These are phyloP conservation scores for Meredithiella fracta DNA, from an alignment of 2,329 filamentous ascomycete species.

Conservation along the genomic window DNA sequence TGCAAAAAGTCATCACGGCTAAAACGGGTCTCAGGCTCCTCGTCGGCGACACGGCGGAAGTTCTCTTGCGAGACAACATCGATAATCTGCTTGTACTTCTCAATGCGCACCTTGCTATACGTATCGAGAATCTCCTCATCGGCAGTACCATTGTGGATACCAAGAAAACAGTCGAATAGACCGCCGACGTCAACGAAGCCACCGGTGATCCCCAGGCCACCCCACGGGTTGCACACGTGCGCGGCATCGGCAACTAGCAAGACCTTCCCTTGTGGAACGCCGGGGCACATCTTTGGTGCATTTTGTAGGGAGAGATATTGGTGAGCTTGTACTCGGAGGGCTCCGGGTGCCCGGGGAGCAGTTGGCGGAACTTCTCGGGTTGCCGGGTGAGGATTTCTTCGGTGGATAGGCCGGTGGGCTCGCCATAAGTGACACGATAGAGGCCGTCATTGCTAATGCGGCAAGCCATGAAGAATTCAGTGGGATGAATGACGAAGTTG, in stretches of 20 bases:
- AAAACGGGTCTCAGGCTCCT: slow-evolving; percentile 23
- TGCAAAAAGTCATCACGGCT: slow-evolving; percentile 26
- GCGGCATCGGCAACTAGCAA: slow-evolving; percentile 45
- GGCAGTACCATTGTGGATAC: slow-evolving; percentile 28
- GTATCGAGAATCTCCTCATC: slow-evolving; percentile 29
- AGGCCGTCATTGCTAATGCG: slow-evolving; percentile 41
- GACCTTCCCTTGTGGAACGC: slow-evolving; percentile 41
- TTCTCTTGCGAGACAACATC: slow-evolving; percentile 28
- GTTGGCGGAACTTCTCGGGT: slow-evolving; percentile 35
- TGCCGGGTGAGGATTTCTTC: slow-evolving; percentile 16
- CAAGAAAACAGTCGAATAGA: slow-evolving; percentile 40
- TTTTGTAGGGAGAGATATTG: slow-evolving; percentile 42
- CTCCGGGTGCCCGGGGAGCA: slow-evolving; percentile 43
- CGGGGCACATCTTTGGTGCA: slow-evolving; percentile 43
- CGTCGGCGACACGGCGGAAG: slow-evolving; percentile 28
- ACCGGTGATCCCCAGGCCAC: slow-evolving; percentile 45
- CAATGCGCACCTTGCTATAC: slow-evolving; percentile 29
- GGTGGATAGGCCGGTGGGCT: slow-evolving; percentile 31
- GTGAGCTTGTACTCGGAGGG: slow-evolving; percentile 39
- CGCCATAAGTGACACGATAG: slow-evolving; percentile 48
- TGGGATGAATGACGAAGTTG: slow-evolving; percentile 45
- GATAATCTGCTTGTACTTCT: slow-evolving; percentile 30
- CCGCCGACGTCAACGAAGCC: slow-evolving; percentile 45
- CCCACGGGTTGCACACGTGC: slow-evolving; percentile 38
- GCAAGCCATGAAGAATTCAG: slow-evolving; percentile 45